Base-by-base conservation (phyloP, 257 asterid species). In the Solanum etuberosum region DNA sequence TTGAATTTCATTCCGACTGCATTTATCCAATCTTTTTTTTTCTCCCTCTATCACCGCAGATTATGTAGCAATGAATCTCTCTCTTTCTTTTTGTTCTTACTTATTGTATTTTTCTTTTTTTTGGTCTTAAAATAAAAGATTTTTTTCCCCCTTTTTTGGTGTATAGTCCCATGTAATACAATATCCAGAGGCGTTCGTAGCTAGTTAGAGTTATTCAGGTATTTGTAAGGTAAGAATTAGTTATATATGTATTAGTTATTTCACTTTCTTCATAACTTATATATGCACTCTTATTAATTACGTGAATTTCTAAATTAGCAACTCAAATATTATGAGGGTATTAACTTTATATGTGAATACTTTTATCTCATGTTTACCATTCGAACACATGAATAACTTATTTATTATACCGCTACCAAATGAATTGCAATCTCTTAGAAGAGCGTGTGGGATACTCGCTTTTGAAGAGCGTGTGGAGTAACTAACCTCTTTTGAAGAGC, bases 1-100 rank as follows among this genome's bases (percentile, higher is more conserved):
- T 94, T 96, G 93, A 85, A 93, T 94, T 95, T 92, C 96, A 96
- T 96, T 96, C 95, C 98, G 98, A 93, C 95, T 91, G 82, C 92
- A 90, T 93, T 92, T 93, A 85, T 76, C 57, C 46, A 34, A 35
- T 84, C 86, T 38, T 88, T 80, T 61, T 25, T 61, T 80, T 88
- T 80, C 65, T 25, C 71, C 84, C 96, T 86, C 91, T 85, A 93
- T 95, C 97, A 94, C 91, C 96, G 98, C 97, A 93, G 90, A 91
- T 83, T 91, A 91, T 92, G 87, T 89, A 87, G 96, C 94, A 89
- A 77, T 85, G 83, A 90, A 91, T 90, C 91, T 90, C 92, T 78
- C 68, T 27, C 37, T 67, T 42, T 61, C 27, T 67, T 29, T 67
- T 43, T 27, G 3, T 34, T 5, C 9, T 54, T 83, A 43, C 10